Evolutionary conservation across 805 yeast genomes (phyloP).

Genomic region (Sungouiella blattae): DNA sequence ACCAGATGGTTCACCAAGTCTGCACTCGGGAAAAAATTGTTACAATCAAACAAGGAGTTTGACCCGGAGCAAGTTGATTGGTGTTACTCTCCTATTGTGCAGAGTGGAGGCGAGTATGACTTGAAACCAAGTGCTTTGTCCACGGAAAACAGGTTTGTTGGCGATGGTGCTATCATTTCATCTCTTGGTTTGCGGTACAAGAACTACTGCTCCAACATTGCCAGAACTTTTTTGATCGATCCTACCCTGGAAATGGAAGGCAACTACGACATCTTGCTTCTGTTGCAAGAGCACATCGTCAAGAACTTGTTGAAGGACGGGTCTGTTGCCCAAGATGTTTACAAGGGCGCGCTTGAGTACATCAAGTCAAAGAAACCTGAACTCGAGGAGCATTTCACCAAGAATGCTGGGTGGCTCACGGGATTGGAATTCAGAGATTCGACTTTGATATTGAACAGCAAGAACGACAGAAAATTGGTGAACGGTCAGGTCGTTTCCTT

Average conservation of each 20-base stretch:
- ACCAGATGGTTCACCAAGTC: conserved; percentile 64
- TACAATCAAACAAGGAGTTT: conserved; percentile 52
- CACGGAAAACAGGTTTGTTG: conserved; percentile 56
- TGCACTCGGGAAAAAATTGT: conserved; percentile 50
- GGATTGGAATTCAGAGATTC: conserved; percentile 90
- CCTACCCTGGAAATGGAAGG: conserved; percentile 77
- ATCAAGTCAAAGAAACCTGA: conserved; percentile 62
- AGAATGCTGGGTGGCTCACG: conserved; percentile 81
- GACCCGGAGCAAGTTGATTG: conserved; percentile 80
- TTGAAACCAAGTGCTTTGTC: conserved; percentile 81
- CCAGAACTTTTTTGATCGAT: conserved; percentile 84
- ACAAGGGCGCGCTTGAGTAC: conserved; percentile 56
- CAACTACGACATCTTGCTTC: conserved; percentile 73
- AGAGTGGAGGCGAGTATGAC: conserved; percentile 84
- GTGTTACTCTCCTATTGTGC: conserved; percentile 90
- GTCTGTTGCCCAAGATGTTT: conserved; percentile 60
- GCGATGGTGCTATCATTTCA: conserved; percentile 74
- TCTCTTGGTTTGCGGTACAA: conserved; percentile 85
- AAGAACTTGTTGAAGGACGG: conserved; percentile 60
- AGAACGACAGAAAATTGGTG: conserved; percentile 62
- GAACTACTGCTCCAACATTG: conserved; percentile 83
- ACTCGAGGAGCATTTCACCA: conserved; percentile 60
- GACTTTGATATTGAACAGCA: conserved; percentile 65
- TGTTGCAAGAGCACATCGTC: conserved; percentile 65
- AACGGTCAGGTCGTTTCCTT: conserved; percentile 75